Evolutionary conservation across 1,139 yeast species (phyloP).

Genomic region (Geotrichum histeridarum): DNA sequence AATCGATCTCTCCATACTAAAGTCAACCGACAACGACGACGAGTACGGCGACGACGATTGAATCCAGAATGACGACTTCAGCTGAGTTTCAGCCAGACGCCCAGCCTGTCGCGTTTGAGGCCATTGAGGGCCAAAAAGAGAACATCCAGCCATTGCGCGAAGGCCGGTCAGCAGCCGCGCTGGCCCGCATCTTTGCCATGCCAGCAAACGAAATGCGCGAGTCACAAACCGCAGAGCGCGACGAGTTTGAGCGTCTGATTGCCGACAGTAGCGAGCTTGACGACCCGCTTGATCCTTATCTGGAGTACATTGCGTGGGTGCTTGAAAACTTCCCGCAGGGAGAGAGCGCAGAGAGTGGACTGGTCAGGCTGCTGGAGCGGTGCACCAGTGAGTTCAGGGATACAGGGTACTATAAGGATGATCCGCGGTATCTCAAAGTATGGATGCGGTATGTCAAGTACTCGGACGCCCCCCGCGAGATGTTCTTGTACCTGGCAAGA

Average conservation of each 20-base stretch:
- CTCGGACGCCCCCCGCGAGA: constrained; percentile 66
- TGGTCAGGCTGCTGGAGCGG: constrained; percentile 60
- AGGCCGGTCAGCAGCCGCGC: constrained; percentile 64
- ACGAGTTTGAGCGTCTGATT: constrained; percentile 43
- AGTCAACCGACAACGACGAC: not conserved
- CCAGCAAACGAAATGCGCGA: constrained; percentile 29
- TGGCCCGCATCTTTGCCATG: constrained; percentile 46
- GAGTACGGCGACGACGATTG: not conserved
- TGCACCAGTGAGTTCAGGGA: constrained; percentile 70
- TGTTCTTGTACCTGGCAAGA: constrained; percentile 67
- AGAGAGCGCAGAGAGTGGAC: constrained; percentile 58
- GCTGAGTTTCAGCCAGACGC: not conserved
- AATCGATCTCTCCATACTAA: not conserved
- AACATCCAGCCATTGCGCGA: constrained; percentile 64
- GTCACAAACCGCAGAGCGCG: constrained; percentile 23
- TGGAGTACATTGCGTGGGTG: constrained; percentile 72
- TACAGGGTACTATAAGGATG: constrained; percentile 64
- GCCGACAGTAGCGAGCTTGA: constrained; percentile 55
- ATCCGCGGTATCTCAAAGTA: constrained; percentile 67
- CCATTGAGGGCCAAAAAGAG: constrained; percentile 70
- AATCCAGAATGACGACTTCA: not conserved
- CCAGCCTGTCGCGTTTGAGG: constrained; percentile 42
- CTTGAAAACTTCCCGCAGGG: constrained; percentile 66
- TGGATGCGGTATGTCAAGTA: constrained; percentile 75
- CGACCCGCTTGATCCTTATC: constrained; percentile 72